A percentile compares a stretch with the other conserved stretches of the same genome.
phyloP scores from a whole-genome alignment of 331 rosid genomes.

The Malus hybrid region DNA sequence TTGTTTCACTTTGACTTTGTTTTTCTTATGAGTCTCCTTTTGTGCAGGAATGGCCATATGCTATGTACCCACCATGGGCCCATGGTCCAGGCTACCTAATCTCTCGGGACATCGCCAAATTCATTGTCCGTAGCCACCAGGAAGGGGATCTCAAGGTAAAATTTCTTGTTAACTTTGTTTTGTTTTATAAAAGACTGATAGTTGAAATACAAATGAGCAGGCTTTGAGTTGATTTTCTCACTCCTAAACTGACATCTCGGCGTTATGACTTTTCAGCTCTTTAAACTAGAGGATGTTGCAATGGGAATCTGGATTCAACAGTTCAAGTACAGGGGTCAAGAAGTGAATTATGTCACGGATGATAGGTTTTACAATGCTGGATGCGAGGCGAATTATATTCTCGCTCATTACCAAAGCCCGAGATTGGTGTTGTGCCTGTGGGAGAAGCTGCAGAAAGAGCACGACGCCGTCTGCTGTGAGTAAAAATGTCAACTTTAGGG shows the following conservation, averaged over 20 bases:
- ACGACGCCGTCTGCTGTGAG: conserved; percentile 64
- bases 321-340: conserved; percentile 51
- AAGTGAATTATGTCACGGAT: conserved; percentile 56
- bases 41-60: conserved; percentile 81
- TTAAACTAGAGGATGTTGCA: conserved; percentile 95
- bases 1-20: neutral
- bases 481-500: conserved; percentile 19
- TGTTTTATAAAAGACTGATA: neutral
- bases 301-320: conserved; percentile 92
- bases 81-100: conserved; percentile 94
- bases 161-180: neutral
- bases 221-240: neutral
- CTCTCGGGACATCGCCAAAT: conserved; percentile 82
- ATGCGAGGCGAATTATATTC: conserved; percentile 64
- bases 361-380: conserved; percentile 75
- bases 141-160: conserved; percentile 68
- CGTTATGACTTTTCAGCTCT: conserved; percentile 39
- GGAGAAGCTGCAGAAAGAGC: conserved; percentile 80
- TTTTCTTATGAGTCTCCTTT: neutral
- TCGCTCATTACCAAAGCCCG: conserved; percentile 89
- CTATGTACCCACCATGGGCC: conserved; percentile 86
- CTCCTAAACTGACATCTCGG: neutral
- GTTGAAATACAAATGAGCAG: neutral
- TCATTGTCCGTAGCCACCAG: conserved; percentile 55
- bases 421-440: conserved; percentile 72